A percentile compares a stretch with the other conserved stretches of the same genome.
These are phyloP conservation scores for Bryum argenteum DNA, from an alignment of 225 moss, liverwort and hornwort genomes.

Conservation along the genomic window DNA sequence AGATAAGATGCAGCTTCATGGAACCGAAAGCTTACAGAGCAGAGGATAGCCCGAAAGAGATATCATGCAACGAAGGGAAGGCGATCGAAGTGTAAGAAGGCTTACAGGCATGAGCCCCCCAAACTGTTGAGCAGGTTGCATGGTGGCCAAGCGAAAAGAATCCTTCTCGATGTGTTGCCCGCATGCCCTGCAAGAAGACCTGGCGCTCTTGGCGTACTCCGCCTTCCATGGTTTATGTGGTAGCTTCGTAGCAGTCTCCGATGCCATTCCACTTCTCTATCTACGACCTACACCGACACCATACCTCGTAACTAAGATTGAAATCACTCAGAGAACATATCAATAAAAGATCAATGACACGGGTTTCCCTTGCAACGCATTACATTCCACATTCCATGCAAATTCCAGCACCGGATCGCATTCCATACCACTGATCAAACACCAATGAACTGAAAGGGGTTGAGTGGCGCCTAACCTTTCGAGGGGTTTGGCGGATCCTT, in stretches of 20 bases:
- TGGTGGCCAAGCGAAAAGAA: conserved; percentile 58
- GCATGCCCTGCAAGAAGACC: conserved; percentile 55
- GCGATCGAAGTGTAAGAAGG: background rate
- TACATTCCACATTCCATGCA: background rate
- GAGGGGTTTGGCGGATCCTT: no score
- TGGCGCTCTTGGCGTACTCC: conserved; percentile 62
- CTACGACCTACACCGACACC: conserved; percentile 7
- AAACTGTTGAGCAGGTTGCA: conserved; percentile 60
- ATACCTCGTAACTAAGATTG: background rate
- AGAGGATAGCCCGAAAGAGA: background rate
- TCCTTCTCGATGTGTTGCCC: conserved; percentile 48
- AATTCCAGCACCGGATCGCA: background rate
- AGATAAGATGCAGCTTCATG: background rate
- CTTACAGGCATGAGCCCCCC: conserved; percentile 57
- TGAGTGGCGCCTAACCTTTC: background rate
- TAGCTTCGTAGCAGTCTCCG: conserved; percentile 21
- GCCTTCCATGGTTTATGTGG: conserved; percentile 56
- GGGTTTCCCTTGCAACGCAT: conserved; percentile 7
- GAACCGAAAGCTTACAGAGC: background rate
- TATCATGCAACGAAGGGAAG: background rate
- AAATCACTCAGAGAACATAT: background rate
- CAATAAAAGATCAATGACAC: background rate
- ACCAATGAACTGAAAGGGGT: background rate
- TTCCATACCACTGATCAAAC: no score
- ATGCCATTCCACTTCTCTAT: conserved; percentile 21